phyloP scores from a whole-genome alignment of 768 basidiomycete genomes.

The Dendrothele bispora region DNA sequence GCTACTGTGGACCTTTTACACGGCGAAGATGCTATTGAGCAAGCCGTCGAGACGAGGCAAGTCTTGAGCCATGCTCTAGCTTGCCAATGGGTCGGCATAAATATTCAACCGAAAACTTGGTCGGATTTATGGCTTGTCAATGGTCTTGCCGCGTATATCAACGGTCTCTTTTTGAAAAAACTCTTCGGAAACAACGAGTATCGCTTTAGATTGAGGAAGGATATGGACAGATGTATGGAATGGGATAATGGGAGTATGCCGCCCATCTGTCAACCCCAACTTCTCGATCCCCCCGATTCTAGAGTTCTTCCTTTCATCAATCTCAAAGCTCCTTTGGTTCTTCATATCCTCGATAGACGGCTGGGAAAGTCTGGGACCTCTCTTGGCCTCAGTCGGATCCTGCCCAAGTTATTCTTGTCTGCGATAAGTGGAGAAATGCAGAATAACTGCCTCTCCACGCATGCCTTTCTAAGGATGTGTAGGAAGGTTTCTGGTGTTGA shows the following conservation, averaged over 20 bases:
- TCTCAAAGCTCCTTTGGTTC: slow-evolving; percentile 92
- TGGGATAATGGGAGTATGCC: slow-evolving; percentile 87
- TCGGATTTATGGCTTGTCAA: slow-evolving; percentile 98
- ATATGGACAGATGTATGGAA: slow-evolving; percentile 89
- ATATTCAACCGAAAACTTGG: slow-evolving; percentile 91
- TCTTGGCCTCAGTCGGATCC: slow-evolving; percentile 88
- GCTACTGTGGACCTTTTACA: slow-evolving; percentile 81
- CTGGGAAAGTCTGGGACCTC: slow-evolving; percentile 95
- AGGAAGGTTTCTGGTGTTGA: slow-evolving; percentile 94
- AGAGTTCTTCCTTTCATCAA: slow-evolving; percentile 85
- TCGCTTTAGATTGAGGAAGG: slow-evolving; percentile 91
- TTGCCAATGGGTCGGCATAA: slow-evolving; percentile 96
- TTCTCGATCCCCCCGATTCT: slow-evolving; percentile 81
- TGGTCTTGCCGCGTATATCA: slow-evolving; percentile 88
- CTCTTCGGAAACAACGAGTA: slow-evolving; percentile 97
- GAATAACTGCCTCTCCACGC: slow-evolving; percentile 85
- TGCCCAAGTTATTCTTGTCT: slow-evolving; percentile 93
- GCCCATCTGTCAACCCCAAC: slow-evolving; percentile 90
- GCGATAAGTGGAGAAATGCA: slow-evolving; percentile 89
- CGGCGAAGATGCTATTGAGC: slow-evolving; percentile 88
- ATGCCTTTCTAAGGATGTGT: slow-evolving; percentile 87
- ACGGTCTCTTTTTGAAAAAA: slow-evolving; percentile 82
- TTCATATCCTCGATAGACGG: slow-evolving; percentile 92
- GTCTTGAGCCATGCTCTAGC: slow-evolving; percentile 85
- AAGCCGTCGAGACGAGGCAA: slow-evolving; percentile 88